Evolutionary conservation across 1,284 basidiomycete species (phyloP).

Genomic region (Puccinia brachypodii): DNA sequence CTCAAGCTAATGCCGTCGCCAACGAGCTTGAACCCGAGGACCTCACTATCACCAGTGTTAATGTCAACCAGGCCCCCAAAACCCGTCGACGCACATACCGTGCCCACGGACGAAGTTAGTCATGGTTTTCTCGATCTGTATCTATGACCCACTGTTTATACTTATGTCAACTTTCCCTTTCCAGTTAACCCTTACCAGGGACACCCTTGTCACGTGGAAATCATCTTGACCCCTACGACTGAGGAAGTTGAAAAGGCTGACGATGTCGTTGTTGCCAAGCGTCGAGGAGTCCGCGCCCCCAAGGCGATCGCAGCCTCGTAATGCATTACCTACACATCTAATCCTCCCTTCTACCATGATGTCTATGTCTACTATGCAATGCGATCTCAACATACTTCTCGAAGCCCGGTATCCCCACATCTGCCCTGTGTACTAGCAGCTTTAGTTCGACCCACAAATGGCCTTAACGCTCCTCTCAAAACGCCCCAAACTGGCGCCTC

Average conservation of each 20-base stretch:
- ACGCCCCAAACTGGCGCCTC: too few relatives aligned
- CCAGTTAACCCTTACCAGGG: slow-evolving; percentile 65
- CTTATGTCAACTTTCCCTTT: background rate
- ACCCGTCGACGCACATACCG: slow-evolving; percentile 99
- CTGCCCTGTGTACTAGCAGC: too few relatives aligned
- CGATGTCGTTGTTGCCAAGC: slow-evolving; percentile 35
- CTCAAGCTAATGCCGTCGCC: slow-evolving; percentile 97
- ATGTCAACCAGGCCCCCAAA: slow-evolving; percentile 99
- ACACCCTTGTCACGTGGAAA: slow-evolving; percentile 90
- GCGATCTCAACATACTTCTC: slow-evolving; percentile 15
- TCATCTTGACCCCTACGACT: slow-evolving; percentile 50
- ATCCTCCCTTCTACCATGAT: slow-evolving; percentile 9
- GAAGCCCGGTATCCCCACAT: background rate
- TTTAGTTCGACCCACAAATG: too few relatives aligned
- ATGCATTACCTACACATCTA: background rate
- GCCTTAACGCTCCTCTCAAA: too few relatives aligned
- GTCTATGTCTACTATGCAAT: slow-evolving; percentile 36
- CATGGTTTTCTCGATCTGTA: background rate
- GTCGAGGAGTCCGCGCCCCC: slow-evolving; percentile 25
- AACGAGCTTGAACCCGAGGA: slow-evolving; percentile 94
- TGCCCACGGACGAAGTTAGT: slow-evolving; percentile 81
- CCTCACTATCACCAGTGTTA: slow-evolving; percentile 92
- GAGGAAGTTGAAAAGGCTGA: slow-evolving; percentile 47
- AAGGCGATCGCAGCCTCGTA: slow-evolving; percentile 45
- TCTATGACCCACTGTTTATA: slow-evolving; percentile 66